Evolutionary conservation across 768 basidiomycete species (phyloP).

Genomic region (Tremella fuciformis): DNA sequence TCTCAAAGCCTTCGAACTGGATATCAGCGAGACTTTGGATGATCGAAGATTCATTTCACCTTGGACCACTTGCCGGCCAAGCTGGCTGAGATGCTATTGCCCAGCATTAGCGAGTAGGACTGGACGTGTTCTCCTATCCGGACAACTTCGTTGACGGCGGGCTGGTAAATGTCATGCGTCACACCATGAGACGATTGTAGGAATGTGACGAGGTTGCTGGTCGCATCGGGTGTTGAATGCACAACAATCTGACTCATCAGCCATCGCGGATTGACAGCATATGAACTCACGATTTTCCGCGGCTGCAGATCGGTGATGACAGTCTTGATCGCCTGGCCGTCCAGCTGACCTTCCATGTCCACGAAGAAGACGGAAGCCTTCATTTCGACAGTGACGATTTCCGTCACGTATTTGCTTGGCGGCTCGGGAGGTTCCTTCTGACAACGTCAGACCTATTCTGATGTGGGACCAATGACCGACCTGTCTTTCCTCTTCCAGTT

Average conservation of each 20-base stretch:
- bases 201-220: slow-evolving; percentile 71
- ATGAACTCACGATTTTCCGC: slow-evolving; percentile 73
- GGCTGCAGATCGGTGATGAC: slow-evolving; percentile 96
- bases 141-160: slow-evolving; percentile 68
- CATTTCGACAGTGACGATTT: slow-evolving; percentile 71
- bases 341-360: slow-evolving; percentile 94
- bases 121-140: slow-evolving; percentile 95
- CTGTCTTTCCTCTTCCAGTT: slow-evolving; percentile 77
- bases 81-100: slow-evolving; percentile 75
- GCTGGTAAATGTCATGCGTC: slow-evolving; percentile 88
- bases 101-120: slow-evolving; percentile 88
- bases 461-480: slow-evolving; percentile 54
- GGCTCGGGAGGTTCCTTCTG: slow-evolving; percentile 76
- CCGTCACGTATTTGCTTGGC: slow-evolving; percentile 84
- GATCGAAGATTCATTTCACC: slow-evolving; percentile 56
- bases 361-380: slow-evolving; percentile 84
- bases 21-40: neutral
- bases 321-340: slow-evolving; percentile 93
- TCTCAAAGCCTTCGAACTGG: slow-evolving; percentile 96
- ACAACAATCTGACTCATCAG: slow-evolving; percentile 70
- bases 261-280: neutral
- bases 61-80: slow-evolving; percentile 71
- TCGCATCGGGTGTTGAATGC: slow-evolving; percentile 66
- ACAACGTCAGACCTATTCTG: slow-evolving; percentile 1
- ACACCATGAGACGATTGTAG: slow-evolving; percentile 79